Percentiles rank a stretch among this genome's conserved stretches.
Conservation (phyloP, 2,329 filamentous ascomycete species). For the Volutella citrinella region DNA sequence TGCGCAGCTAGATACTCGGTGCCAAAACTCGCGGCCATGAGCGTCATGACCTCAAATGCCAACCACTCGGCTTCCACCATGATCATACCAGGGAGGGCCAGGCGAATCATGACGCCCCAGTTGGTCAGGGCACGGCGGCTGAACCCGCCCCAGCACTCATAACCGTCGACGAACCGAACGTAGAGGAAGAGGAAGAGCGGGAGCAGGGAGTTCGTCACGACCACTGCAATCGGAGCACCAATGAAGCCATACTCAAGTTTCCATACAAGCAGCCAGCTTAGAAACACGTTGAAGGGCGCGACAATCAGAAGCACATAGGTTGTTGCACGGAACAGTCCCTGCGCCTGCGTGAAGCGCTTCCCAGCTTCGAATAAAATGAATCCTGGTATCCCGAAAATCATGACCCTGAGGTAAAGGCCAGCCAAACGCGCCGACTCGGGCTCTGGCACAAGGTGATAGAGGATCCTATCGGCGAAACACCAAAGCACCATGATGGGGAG, state of each 20-base stretch:
- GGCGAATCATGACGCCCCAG: constrained; percentile 78
- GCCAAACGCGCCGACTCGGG: constrained; percentile 65
- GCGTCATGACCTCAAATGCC: constrained; percentile 86
- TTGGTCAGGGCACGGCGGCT: constrained; percentile 67
- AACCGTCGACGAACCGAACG: constrained; percentile 69
- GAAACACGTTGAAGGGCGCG: constrained; percentile 71
- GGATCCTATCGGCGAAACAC: constrained; percentile 63
- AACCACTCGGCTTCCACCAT: constrained; percentile 95
- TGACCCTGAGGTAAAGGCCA: constrained; percentile 68
- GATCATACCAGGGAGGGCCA: constrained; percentile 83
- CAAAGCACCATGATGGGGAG: constrained; percentile 72
- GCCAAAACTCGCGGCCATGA: constrained; percentile 78
- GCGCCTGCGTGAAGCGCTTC: constrained; percentile 79
- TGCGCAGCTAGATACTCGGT: constrained; percentile 82
- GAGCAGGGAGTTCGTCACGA: constrained; percentile 73
- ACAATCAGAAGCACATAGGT: constrained; percentile 75
- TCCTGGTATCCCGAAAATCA: constrained; percentile 71
- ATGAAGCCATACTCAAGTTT: constrained; percentile 66
- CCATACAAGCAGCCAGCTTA: constrained; percentile 81
- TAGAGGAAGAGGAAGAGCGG: constrained; percentile 76
- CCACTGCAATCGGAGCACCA: constrained; percentile 78
- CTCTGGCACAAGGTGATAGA: constrained; percentile 46
- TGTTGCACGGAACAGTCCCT: constrained; percentile 75
- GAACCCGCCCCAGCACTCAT: constrained; percentile 82
- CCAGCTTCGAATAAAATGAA: constrained; percentile 74